A percentile compares a stretch with the other conserved stretches of the same genome.
These are phyloP conservation scores for Salix brachista DNA, from an alignment of 345 rosid species.

Conservation along the genomic window DNA sequence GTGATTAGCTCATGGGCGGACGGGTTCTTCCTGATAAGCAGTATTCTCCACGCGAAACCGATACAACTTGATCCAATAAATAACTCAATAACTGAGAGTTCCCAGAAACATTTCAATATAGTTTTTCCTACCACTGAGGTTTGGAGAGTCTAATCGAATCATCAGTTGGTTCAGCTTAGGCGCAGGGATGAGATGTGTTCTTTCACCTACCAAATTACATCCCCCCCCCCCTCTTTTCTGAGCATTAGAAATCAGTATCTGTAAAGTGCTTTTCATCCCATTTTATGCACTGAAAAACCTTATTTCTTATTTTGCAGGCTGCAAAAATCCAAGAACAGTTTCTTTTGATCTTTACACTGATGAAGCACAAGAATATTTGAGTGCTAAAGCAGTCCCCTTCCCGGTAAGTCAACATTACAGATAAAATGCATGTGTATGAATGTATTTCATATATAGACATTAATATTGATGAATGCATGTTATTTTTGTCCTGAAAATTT, in stretches of 20 bases:
- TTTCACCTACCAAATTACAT: conserved; percentile 1
- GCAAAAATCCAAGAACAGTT: conserved; percentile 40
- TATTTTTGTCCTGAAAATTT: not conserved
- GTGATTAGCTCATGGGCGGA: too few species aligned
- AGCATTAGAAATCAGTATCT: not conserved
- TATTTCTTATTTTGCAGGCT: conserved; percentile 33
- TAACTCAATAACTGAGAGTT: not conserved
- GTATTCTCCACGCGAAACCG: not conserved
- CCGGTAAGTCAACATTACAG: conserved; percentile 16
- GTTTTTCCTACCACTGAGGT: not conserved
- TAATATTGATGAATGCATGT: not conserved
- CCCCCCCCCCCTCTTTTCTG: not conserved
- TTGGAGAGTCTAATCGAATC: not conserved
- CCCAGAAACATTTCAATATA: not conserved
- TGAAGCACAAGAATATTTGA: conserved; percentile 28
- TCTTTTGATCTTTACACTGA: conserved; percentile 33
- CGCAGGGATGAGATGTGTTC: not conserved
- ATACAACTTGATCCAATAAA: not conserved
- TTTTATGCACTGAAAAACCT: not conserved
- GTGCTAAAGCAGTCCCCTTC: conserved; percentile 32
- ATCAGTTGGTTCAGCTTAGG: not conserved
- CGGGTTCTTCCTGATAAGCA: not conserved
- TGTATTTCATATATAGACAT: not conserved
- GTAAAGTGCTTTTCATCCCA: not conserved
- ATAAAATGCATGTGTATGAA: not conserved